Evolutionary conservation across 2,329 filamentous ascomycete genomes (phyloP).

Genomic region (Apiospora aurea): DNA sequence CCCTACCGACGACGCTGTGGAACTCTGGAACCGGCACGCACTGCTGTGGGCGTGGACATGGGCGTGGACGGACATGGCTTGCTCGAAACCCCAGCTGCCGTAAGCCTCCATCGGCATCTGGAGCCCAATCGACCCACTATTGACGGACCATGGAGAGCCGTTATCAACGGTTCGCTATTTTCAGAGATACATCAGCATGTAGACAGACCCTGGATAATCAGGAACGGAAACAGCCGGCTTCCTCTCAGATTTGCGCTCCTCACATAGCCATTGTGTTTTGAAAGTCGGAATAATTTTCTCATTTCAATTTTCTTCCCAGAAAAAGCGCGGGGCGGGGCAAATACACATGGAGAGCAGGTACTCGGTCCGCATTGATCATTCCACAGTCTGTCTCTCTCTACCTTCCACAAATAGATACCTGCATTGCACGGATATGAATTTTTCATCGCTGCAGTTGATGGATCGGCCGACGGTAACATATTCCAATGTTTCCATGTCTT

Average conservation of each 20-base stretch:
- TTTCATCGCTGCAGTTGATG: not conserved
- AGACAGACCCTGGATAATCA: not conserved
- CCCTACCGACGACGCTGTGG: not conserved
- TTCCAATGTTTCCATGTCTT: not conserved
- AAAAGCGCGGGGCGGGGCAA: not conserved
- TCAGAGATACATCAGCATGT: not conserved
- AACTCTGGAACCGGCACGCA: not conserved
- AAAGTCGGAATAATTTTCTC: not conserved
- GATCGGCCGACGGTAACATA: not conserved
- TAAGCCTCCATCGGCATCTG: constrained; percentile 4
- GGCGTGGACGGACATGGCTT: constrained; percentile 17
- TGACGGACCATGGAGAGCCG: constrained; percentile 18
- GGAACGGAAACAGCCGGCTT: not conserved
- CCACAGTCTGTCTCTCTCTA: not conserved
- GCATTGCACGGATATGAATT: not conserved
- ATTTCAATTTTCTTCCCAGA: not conserved
- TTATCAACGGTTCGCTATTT: constrained; percentile 13
- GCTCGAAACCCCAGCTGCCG: constrained; percentile 12
- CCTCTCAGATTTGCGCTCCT: not conserved
- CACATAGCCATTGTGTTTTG: not conserved
- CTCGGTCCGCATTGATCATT: not conserved
- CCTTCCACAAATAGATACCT: not conserved
- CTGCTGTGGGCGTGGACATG: constrained; percentile 2
- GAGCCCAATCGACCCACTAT: constrained; percentile 7
- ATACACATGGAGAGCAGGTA: not conserved